Base-by-base conservation (phyloP, 768 basidiomycete species). In the Lactarius evosmus region DNA sequence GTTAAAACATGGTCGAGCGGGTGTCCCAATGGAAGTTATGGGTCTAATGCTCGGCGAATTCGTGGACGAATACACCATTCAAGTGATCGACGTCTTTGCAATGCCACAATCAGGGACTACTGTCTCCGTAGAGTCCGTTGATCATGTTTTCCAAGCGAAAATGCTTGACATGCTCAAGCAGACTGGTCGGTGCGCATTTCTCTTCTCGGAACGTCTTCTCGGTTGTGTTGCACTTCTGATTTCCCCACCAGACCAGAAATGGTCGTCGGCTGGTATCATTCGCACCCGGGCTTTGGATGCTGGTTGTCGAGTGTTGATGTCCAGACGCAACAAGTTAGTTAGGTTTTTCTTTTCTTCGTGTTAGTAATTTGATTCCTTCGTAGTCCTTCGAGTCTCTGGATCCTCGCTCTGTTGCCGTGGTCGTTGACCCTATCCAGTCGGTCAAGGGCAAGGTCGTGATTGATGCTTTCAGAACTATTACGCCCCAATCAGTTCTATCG, bases 201-300 rank as follows among this genome's bases (percentile, higher is more conserved):
- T 19, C 22, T 56, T 55, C 54, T 60, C 25, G 14, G 44, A 25
- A 50, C 22, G 27, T 46, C 58, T 30, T 7, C 25, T n/a, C 7
- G 16, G 17, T 51, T 46, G 30, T 4, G n/a, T 40, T 30, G 56
- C 30, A n/a, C 27, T 32, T 58, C 50, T 58, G 58, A 58, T 51
- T 32, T 57, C 14, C 58, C 17, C 7, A 33, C 17, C 63, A 88
- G 95, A 70, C 92, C 96, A 34, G 97, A 98, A 79, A 92, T 89
- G 87, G 97, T 98, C 6, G 97, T 99, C 1, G 97, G 97, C 4
- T 99, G 97, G 97, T 99, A 99, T 73, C 97, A 99, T 77, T 98
- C 97, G 41, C 97, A 99, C 80, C 97, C 97, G 60, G 97, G 97
- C 40, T 99, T 98, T 76, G 97, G 97, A 5, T 99, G 97, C 75